phyloP scores from a whole-genome alignment of 176 grass and related monocot species.

The Bolboschoenus planiculmis region DNA sequence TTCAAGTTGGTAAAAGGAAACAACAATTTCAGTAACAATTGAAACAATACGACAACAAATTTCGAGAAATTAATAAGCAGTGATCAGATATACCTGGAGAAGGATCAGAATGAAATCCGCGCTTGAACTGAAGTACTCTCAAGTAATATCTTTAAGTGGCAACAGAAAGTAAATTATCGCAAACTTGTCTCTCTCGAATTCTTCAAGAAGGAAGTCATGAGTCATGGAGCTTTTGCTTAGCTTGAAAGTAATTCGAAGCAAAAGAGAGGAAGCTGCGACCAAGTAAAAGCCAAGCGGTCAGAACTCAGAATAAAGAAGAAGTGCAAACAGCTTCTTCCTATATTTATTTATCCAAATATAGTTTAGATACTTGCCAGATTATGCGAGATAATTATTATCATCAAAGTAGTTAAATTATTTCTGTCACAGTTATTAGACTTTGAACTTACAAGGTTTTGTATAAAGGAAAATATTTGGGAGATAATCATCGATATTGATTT shows the following conservation, averaged over 20 bases:
- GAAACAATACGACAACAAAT: not conserved
- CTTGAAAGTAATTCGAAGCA: not conserved
- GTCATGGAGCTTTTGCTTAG: not conserved
- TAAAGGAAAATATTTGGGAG: no score
- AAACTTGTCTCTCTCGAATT: not conserved
- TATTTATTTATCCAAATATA: not conserved
- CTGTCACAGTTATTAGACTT: not conserved
- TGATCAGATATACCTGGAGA: constrained; percentile 25
- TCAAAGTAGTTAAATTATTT: not conserved
- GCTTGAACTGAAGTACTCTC: not conserved
- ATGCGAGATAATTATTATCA: no score
- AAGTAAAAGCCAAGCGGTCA: not conserved
- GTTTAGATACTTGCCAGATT: not conserved
- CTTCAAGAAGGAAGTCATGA: not conserved
- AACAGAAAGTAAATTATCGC: no score
- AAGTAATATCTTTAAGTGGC: not conserved
- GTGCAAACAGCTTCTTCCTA: not conserved
- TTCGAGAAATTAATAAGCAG: not conserved
- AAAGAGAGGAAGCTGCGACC: not conserved
- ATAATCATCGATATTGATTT: no score
- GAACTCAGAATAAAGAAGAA: not conserved
- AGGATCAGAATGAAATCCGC: constrained; percentile 28
- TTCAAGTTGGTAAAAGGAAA: not conserved
- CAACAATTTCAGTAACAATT: constrained; percentile 23
- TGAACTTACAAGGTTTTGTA: not conserved